Evolutionary conservation across 176 grass and related monocot genomes (phyloP), one percentile per base, ranked within the genome.

Genomic region (Rhynchospora pubera): DNA sequence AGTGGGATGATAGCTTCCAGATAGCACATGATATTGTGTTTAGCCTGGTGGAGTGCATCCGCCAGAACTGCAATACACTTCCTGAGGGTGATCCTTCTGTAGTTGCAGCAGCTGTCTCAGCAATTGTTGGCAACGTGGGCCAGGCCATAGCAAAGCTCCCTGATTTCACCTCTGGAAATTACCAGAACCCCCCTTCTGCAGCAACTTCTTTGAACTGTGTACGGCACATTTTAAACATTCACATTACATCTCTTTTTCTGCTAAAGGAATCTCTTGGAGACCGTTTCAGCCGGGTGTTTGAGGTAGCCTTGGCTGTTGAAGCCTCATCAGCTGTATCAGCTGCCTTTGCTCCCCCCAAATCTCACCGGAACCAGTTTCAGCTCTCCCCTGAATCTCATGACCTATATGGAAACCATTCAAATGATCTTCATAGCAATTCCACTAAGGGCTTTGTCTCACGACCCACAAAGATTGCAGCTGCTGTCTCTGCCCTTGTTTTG

Each of bases 191-290:
- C 83, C 39, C 86, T 81, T 89, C 89, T 68, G 43, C 88, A 16
- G 32, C 59, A 67, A 91, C 79, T 83, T 86, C 94, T 60, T 80
- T 91, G 67, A 93, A 79, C 72, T 91, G 83, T 87, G 89, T 90
- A 32, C 84, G 87, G 5, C 87, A 93, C 80, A 87, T 89, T 80
- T 89, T 99, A 83, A 87, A 59, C 42, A 83, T 99, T 73, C 97
- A 99, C 83, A 93, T 99, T 80, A 64, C 44, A 81, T 91, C 93
- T 69, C 91, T 99, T 70, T 96, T 91, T 71, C 88, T 99, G 83
- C 86, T 99, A 57, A 99, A 95, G 85, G 97, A 99, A 78, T 88
- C 91, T 79, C 87, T 99, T 83, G 97, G 97, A n/a, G 97, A 96
- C 26, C 89, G 89, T 53, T 83, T 95, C 42, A 90, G 84, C 65